Conservation (phyloP, 441 rosid species). For the Pelargonium fulgidum region DNA sequence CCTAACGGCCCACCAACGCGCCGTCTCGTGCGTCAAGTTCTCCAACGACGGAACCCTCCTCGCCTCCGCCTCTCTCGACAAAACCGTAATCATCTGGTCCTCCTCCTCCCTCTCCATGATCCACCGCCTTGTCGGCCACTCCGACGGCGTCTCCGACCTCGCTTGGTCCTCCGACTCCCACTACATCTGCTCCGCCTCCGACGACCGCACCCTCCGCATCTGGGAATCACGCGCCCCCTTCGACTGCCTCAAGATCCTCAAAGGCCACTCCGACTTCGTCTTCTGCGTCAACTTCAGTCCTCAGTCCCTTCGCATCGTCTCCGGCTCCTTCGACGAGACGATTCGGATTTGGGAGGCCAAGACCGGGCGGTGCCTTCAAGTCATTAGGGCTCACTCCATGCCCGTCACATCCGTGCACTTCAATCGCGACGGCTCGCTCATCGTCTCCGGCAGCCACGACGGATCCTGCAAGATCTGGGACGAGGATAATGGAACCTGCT, state of each 20-base stretch:
- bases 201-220: constrained; percentile 79
- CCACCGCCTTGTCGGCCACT: constrained; percentile 68
- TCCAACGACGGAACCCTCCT: constrained; percentile 77
- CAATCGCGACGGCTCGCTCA: constrained; percentile 80
- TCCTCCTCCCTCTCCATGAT: constrained; percentile 44
- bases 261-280: constrained; percentile 64
- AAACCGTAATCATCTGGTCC: constrained; percentile 77
- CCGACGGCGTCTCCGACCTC: constrained; percentile 68
- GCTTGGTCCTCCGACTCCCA: constrained; percentile 94
- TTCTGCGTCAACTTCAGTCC: constrained; percentile 92
- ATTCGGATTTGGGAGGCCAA: constrained; percentile 87
- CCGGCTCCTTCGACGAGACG: constrained; percentile 86
- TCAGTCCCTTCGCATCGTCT: constrained; percentile 69
- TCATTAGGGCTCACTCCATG: constrained; percentile 65
- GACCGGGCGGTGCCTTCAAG: constrained; percentile 59
- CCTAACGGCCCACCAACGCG: constrained; percentile 51
- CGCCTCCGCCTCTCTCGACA: constrained; percentile 82
- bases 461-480: constrained; percentile 97
- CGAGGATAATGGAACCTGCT: constrained; percentile 57
- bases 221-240: constrained; percentile 78
- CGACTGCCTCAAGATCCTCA: constrained; percentile 73
- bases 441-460: constrained; percentile 86
- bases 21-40: constrained; percentile 80
- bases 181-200: constrained; percentile 89
- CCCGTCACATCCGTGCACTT: constrained; percentile 76